Base-by-base conservation (phyloP, 139 green algal species). In the Chlamydomonas sp. region DNA sequence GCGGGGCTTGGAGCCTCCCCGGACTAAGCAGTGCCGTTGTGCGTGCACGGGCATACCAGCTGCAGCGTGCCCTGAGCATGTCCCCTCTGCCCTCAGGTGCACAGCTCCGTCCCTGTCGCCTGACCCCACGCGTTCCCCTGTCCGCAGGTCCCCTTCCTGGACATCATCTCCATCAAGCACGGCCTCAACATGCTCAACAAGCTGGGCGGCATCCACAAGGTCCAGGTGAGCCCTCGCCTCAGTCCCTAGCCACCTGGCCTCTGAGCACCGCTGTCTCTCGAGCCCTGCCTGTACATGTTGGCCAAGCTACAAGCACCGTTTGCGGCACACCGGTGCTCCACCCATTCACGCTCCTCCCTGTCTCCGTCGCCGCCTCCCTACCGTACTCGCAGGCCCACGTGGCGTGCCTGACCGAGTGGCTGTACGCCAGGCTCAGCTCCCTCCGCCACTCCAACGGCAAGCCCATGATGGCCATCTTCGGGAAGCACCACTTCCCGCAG, bases 161-260 rank as follows among this genome's bases (percentile, higher is more conserved):
- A 95, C 92, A 94, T 97, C 91, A 88, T 95, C 60, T 82, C 89
- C 7, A 83, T 97, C 7, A 91, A 92, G 82, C 93, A 97, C 63
- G 94, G 94, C 59, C 93, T 97, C 58, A 88, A 85, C 59, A 87
- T 91, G 58, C 85, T 96, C 10, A 71, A 92, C 2, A 83, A 77
- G 74, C 94, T 97, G 77, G 94, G 95, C 2, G 95, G 95, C 91
- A 90, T 94, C 12, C 15, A 49, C 63, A 85, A 69, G 82, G 69
- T 86, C 15, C 82, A 86, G 71, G 69, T 75, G 69, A 18, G 69
- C 17, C 17, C 31, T 49, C 31, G 31, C 31, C 31, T 49, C 31
- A 49, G 31, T 49, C 31, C 31, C 31, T 49, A 49, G 31, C 31
- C 31, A 49, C 31, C 31, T 49, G 31, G 31, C 31, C 31, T 49